A percentile compares a stretch with the other conserved stretches of the same genome.
phyloP scores from a whole-genome alignment of 2,329 filamentous ascomycete species.

The Tolypocladium album region DNA sequence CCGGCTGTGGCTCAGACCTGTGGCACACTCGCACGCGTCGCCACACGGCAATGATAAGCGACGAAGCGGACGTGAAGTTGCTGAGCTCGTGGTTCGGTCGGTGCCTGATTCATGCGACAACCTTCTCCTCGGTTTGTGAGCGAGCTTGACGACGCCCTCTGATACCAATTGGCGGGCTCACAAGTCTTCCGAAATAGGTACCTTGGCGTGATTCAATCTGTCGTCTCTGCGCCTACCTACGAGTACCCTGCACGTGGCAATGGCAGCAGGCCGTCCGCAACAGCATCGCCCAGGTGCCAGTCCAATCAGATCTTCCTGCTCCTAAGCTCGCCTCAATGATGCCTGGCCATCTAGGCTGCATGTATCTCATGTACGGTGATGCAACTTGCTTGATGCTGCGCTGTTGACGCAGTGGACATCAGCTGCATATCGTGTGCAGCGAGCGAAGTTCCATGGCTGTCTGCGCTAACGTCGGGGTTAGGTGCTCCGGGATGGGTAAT shows the following conservation, averaged over 20 bases:
- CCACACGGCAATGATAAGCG: not conserved
- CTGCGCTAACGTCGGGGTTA: not conserved
- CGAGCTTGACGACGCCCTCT: not conserved
- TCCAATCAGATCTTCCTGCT: not conserved
- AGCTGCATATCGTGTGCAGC: not conserved
- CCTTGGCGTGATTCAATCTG: too few relatives aligned
- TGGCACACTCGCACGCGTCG: not conserved
- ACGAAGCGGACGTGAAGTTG: not conserved
- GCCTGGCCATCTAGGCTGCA: not conserved
- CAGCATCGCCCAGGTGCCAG: not conserved
- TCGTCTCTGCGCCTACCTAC: too few relatives aligned
- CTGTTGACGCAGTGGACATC: not conserved
- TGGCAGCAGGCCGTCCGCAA: not conserved
- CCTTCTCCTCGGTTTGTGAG: not conserved
- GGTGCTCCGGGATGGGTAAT: not conserved
- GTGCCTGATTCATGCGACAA: not conserved
- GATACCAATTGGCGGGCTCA: too few relatives aligned
- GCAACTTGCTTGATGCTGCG: not conserved
- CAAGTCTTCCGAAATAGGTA: too few relatives aligned
- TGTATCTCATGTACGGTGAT: not conserved
- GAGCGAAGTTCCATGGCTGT: not conserved
- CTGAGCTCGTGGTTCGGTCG: not conserved
- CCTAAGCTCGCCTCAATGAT: not conserved
- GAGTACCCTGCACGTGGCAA: not conserved
- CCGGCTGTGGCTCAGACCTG: not conserved